phyloP scores from a whole-genome alignment of 768 basidiomycete genomes.

The Calocybe indica region DNA sequence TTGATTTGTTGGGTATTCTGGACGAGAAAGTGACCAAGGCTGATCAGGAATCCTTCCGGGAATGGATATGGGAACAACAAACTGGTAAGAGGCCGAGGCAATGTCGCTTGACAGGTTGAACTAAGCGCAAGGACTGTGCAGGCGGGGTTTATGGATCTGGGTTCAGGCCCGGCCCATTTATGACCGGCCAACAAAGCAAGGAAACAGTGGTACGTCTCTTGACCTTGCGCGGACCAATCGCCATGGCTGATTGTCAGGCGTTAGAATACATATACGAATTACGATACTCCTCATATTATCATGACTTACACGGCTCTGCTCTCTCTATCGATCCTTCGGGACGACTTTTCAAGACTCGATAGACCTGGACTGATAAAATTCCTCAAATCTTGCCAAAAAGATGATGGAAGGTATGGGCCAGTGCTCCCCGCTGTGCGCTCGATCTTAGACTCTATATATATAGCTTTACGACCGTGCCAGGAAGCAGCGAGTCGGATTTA shows the following conservation, averaged over 20 bases:
- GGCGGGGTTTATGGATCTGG: conserved; percentile 58
- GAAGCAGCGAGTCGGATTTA: conserved; percentile 67
- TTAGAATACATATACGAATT: conserved; percentile 36
- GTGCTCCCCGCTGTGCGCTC: conserved; percentile 1
- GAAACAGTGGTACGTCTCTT: conserved; percentile 6
- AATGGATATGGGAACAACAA: conserved; percentile 92
- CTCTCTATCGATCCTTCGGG: conserved; percentile 79
- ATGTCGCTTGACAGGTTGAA: conserved; percentile 1
- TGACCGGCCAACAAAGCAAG: conserved; percentile 24
- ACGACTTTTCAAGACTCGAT: conserved; percentile 72
- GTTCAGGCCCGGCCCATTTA: conserved; percentile 72
- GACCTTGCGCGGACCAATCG: neutral
- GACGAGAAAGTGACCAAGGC: conserved; percentile 36
- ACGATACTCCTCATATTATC: conserved; percentile 77
- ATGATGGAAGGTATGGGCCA: conserved; percentile 72
- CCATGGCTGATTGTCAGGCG: conserved; percentile 8
- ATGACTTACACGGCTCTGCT: conserved; percentile 92
- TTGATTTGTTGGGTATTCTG: conserved; percentile 68
- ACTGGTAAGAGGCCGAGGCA: conserved; percentile 28
- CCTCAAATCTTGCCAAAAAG: conserved; percentile 64
- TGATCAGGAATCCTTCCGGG: conserved; percentile 60
- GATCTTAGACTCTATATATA: conserved; percentile 2
- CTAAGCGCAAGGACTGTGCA: conserved; percentile 18
- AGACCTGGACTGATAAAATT: conserved; percentile 61
- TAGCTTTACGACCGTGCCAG: conserved; percentile 72